Evolutionary conservation across 345 rosid species (phyloP).

Genomic region (Eucalyptus marginata): DNA sequence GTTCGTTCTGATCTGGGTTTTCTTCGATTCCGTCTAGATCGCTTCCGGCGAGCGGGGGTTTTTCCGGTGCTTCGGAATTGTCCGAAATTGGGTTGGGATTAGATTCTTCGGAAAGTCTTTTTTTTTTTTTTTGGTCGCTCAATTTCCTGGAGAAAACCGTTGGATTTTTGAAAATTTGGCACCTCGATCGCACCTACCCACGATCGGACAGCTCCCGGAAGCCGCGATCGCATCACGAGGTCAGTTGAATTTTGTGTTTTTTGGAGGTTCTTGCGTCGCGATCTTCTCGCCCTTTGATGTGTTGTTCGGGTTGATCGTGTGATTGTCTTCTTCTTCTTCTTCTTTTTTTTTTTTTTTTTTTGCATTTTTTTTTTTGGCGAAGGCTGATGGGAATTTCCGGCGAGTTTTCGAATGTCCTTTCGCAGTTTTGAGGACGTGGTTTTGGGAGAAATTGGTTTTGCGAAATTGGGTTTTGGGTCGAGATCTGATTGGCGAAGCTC

Average conservation of each 20-base stretch:
- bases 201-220: background rate
- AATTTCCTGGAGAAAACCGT: background rate
- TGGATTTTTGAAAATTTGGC: background rate
- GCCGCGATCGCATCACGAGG: background rate
- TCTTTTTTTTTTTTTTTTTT: background rate
- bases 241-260: background rate
- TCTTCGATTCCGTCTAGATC: background rate
- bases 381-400: background rate
- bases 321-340: background rate
- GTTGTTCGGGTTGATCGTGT: background rate
- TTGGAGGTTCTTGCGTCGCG: background rate
- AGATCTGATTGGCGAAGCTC: conserved; percentile 22
- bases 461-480: background rate
- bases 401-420: background rate
- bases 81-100: background rate
- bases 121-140: background rate
- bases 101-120: background rate
- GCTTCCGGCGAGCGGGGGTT: background rate
- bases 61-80: background rate
- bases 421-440: background rate
- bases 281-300: background rate
- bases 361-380: background rate
- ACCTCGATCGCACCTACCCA: background rate
- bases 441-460: background rate
- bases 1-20: background rate